phyloP scores from a whole-genome alignment of 1,284 basidiomycete genomes.

The Megacollybia platyphylla region DNA sequence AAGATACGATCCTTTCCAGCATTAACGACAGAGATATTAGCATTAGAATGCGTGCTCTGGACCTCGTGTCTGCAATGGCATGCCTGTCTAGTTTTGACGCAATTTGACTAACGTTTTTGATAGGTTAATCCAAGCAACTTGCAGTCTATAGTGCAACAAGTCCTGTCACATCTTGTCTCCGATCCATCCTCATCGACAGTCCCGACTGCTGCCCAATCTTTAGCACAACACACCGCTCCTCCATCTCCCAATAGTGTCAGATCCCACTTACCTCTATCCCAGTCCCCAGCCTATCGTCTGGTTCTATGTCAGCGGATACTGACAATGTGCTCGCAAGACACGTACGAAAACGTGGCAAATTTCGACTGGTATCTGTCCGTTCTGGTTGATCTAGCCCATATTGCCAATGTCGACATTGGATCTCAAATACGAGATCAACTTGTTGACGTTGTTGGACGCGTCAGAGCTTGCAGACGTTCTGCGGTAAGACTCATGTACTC shows the following conservation, averaged over 20 bases:
- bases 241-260: conserved; percentile 19
- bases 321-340: conserved; percentile 69
- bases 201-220: conserved; percentile 49
- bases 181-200: conserved; percentile 28
- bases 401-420: conserved; percentile 72
- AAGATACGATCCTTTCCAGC: conserved; percentile 83
- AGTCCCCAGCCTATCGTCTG: conserved; percentile 73
- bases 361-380: conserved; percentile 97
- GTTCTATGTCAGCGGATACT: conserved; percentile 74
- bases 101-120: conserved; percentile 5
- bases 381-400: conserved; percentile 79
- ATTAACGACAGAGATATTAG: conserved; percentile 91
- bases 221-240: conserved; percentile 35
- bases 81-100: conserved; percentile 11
- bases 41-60: conserved; percentile 90
- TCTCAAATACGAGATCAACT: conserved; percentile 69
- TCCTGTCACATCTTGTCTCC: conserved; percentile 75
- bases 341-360: conserved; percentile 81
- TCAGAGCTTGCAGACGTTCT: conserved; percentile 64
- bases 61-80: conserved; percentile 90
- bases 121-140: conserved; percentile 77
- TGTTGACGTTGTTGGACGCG: conserved; percentile 79
- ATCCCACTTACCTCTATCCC: conserved; percentile 35
- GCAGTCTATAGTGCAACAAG: conserved; percentile 79
- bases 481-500: conserved; percentile 76